These are phyloP conservation scores for Mortierella sp. DNA, from an alignment of 371 early-diverging fungal genomes.

Conservation along the genomic window DNA sequence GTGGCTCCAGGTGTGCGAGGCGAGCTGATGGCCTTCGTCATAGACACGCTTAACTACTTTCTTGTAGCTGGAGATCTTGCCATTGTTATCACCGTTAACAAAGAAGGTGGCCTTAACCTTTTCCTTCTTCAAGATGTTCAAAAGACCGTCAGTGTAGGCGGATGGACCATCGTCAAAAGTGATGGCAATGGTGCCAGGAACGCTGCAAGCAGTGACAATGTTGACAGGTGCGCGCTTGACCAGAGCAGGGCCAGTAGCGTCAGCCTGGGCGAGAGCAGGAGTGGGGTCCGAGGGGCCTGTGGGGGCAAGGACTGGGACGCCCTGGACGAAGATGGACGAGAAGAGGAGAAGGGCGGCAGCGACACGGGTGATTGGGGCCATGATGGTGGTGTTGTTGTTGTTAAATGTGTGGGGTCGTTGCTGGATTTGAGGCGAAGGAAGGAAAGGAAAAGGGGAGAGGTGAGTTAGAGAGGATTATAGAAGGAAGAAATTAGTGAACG, in stretches of 20 bases:
- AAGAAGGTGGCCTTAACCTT: slow-evolving; percentile 65
- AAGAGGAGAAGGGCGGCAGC: slow-evolving; percentile 22
- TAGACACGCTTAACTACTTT: slow-evolving; percentile 53
- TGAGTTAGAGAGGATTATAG: no score
- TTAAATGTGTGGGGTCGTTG: not conserved
- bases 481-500: no score
- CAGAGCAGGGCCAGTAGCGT: not conserved
- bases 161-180: slow-evolving; percentile 69
- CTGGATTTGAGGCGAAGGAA: not conserved
- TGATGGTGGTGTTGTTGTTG: not conserved
- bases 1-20: slow-evolving; percentile 69
- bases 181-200: slow-evolving; percentile 59
- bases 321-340: slow-evolving; percentile 28
- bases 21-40: slow-evolving; percentile 62
- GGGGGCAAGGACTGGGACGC: slow-evolving; percentile 3
- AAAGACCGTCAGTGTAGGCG: slow-evolving; percentile 53
- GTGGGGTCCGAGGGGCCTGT: not conserved
- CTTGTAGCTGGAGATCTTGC: slow-evolving; percentile 31
- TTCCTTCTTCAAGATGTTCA: slow-evolving; percentile 48
- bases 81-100: slow-evolving; percentile 65
- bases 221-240: slow-evolving; percentile 16
- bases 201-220: slow-evolving; percentile 39
- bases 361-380: slow-evolving; percentile 45
- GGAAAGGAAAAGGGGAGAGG: not conserved
- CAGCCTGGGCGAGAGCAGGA: not conserved